Conservation (phyloP, 768 basidiomycete species). For the Boletus sp. region DNA sequence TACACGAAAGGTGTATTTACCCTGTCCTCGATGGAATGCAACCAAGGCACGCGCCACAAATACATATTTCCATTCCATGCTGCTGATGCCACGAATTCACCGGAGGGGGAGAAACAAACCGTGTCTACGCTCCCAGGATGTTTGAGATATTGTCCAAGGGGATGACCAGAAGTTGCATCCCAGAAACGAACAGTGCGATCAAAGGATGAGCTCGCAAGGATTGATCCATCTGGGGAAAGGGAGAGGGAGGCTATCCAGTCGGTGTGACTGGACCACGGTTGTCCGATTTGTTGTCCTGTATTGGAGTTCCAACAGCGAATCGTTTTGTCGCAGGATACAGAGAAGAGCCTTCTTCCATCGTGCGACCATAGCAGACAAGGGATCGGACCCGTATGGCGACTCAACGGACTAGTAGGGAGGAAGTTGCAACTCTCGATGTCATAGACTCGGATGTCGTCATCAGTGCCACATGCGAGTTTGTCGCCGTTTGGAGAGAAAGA, state of each 20-base stretch:
- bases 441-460: neutral
- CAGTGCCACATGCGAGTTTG: neutral
- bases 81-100: neutral
- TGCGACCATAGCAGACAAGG: neutral
- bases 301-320: neutral
- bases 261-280: neutral
- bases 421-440: neutral
- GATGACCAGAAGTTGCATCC: neutral
- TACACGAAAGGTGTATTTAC: no score
- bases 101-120: neutral
- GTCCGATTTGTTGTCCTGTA: neutral
- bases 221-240: neutral
- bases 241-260: neutral
- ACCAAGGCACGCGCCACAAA: neutral
- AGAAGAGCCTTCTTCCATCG: neutral
- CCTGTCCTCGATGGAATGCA: no score
- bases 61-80: neutral
- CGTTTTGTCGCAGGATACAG: neutral
- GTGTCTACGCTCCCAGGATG: fast-evolving
- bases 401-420: neutral
- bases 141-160: neutral
- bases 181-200: neutral
- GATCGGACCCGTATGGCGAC: neutral
- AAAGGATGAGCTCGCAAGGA: neutral
- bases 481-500: neutral